Evolutionary conservation across 495 filamentous ascomycete species (phyloP).

Genomic region (Aspergillus avenaceus): DNA sequence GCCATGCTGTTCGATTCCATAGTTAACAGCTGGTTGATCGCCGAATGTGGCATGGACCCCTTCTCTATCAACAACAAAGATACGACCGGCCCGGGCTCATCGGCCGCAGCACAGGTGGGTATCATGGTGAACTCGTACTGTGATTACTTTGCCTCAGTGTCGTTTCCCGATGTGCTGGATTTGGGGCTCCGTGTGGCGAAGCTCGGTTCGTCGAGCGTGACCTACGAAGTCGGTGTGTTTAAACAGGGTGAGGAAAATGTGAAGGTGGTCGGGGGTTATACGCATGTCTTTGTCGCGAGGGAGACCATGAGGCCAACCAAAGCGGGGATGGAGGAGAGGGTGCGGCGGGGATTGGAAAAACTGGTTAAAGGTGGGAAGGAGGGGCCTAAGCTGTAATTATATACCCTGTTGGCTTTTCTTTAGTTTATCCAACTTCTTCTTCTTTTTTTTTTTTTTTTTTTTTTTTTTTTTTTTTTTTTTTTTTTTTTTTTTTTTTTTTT

Average conservation of each 20-base stretch:
- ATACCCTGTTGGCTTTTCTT: background rate
- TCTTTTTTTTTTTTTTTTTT: no score
- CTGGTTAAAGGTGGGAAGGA: slow-evolving; percentile 36
- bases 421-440: no score
- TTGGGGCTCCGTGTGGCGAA: slow-evolving; percentile 78
- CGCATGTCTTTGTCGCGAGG: slow-evolving; percentile 84
- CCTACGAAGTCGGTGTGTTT: slow-evolving; percentile 88
- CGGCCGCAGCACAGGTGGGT: slow-evolving; percentile 51
- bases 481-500: no score
- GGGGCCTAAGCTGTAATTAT: slow-evolving; percentile 21
- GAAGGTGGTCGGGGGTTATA: slow-evolving; percentile 80
- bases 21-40: slow-evolving; percentile 84
- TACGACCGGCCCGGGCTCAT: background rate
- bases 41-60: slow-evolving; percentile 71
- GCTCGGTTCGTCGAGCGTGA: slow-evolving; percentile 83
- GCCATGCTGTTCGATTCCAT: slow-evolving; percentile 81
- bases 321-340: slow-evolving; percentile 43
- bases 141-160: slow-evolving; percentile 80
- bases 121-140: slow-evolving; percentile 80
- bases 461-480: background rate
- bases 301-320: slow-evolving; percentile 59
- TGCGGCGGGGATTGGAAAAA: slow-evolving; percentile 43
- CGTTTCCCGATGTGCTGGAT: slow-evolving; percentile 78
- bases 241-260: slow-evolving; percentile 68
- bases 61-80: slow-evolving; percentile 37